Percentiles rank a stretch among this genome's conserved stretches.
phyloP scores from a whole-genome alignment of 331 rosid genomes.

The Cucumis variabilis region DNA sequence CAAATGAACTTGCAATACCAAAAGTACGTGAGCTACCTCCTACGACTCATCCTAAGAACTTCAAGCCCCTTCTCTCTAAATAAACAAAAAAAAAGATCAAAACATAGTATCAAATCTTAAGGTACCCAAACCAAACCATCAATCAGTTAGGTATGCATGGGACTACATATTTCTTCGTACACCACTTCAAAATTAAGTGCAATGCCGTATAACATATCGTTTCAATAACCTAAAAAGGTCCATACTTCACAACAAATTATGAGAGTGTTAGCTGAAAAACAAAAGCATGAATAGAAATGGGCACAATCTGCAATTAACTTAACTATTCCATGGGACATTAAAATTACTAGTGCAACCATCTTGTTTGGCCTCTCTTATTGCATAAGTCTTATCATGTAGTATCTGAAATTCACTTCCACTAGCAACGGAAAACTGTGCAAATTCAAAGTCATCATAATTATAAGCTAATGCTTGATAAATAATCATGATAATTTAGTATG shows the following conservation, averaged over 20 bases:
- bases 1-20: not conserved
- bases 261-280: not conserved
- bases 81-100: too few relatives aligned
- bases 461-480: not conserved
- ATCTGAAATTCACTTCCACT: constrained; percentile 36
- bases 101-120: not conserved
- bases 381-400: constrained; percentile 51
- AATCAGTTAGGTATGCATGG: not conserved
- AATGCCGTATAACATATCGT: too few relatives aligned
- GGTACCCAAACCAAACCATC: not conserved
- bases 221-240: not conserved
- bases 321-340: constrained; percentile 31
- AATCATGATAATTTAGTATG: not conserved
- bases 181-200: not conserved
- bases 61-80: too few relatives aligned
- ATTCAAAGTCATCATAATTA: constrained; percentile 13
- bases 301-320: not conserved
- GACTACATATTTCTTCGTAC: not conserved
- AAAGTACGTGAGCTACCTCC: too few relatives aligned
- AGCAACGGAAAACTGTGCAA: constrained; percentile 39
- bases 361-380: constrained; percentile 58
- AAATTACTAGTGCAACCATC: constrained; percentile 61
- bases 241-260: not conserved
- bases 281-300: not conserved
- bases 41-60: too few relatives aligned